Conservation (phyloP, 2,329 filamentous ascomycete genomes). For the Helicocarpus griseus region DNA sequence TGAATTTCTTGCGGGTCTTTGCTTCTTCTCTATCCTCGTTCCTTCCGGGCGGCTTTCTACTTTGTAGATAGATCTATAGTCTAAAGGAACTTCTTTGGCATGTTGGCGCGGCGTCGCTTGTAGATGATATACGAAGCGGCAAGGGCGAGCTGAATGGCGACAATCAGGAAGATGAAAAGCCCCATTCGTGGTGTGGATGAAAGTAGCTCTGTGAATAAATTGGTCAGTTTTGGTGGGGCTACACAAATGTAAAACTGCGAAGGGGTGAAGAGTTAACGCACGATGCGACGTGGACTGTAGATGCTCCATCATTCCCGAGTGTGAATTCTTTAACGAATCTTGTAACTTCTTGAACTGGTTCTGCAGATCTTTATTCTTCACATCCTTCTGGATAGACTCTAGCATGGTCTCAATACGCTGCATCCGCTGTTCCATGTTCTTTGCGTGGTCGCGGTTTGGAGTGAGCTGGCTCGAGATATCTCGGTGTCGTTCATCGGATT, state of each 20-base stretch:
- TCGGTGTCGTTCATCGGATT: constrained; percentile 45
- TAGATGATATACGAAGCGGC: constrained; percentile 63
- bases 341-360: constrained; percentile 46
- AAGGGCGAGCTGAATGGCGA: constrained; percentile 65
- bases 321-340: constrained; percentile 43
- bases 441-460: constrained; percentile 27
- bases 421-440: constrained; percentile 37
- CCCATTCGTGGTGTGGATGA: constrained; percentile 48
- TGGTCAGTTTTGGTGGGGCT: constrained; percentile 27
- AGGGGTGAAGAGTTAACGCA: constrained; percentile 26
- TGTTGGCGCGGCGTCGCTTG: constrained; percentile 63
- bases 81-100: constrained; percentile 88
- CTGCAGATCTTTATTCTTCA: constrained; percentile 49
- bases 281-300: constrained; percentile 43
- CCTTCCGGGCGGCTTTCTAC: no score
- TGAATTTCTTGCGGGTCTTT: no score
- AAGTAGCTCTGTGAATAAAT: constrained; percentile 36
- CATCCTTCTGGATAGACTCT: constrained; percentile 42
- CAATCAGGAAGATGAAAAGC: constrained; percentile 58
- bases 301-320: constrained; percentile 42
- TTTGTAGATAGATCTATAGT: no score
- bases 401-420: constrained; percentile 45
- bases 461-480: constrained; percentile 35
- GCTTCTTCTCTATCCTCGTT: no score
- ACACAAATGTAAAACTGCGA: background rate